Evolutionary conservation across 371 early-diverging fungal genomes (phyloP).

Genomic region (Chytridium lagenaria): DNA sequence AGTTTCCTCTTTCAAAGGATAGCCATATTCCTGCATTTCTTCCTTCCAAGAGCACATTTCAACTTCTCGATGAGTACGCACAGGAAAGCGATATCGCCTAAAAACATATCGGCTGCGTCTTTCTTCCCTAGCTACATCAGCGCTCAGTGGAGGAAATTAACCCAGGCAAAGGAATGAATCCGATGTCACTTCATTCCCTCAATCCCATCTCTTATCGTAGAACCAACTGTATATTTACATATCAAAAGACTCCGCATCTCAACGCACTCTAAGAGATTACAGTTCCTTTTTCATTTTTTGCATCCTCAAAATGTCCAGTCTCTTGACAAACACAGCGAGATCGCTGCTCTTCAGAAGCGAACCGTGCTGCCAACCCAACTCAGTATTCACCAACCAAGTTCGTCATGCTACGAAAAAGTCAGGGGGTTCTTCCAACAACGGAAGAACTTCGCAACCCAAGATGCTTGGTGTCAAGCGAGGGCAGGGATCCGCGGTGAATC

Average conservation of each 20-base stretch:
- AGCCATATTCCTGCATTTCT: neutral
- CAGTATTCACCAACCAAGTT: slow-evolving; percentile 58
- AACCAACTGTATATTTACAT: no score
- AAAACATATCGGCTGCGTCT: neutral
- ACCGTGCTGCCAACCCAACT: neutral
- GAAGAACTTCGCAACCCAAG: slow-evolving; percentile 92
- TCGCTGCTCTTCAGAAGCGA: neutral
- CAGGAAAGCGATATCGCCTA: slow-evolving; percentile 9
- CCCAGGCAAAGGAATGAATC: neutral
- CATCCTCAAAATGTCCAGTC: no score
- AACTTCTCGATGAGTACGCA: slow-evolving; percentile 11
- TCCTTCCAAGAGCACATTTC: slow-evolving; percentile 10
- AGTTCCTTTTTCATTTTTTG: neutral
- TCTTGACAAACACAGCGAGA: neutral
- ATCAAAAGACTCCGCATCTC: no score
- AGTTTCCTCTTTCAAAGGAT: neutral
- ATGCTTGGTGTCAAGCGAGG: slow-evolving; percentile 92
- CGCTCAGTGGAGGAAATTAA: slow-evolving; percentile 1
- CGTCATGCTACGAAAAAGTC: slow-evolving; percentile 93
- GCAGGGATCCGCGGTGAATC: slow-evolving; percentile 67
- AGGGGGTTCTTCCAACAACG: slow-evolving; percentile 86
- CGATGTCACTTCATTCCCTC: no score
- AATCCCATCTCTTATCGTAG: neutral
- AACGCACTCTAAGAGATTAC: no score
- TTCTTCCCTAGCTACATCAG: slow-evolving; percentile 20